Percentiles rank a stretch among this genome's conserved stretches.
These are phyloP conservation scores for Cladophialophora immunda DNA, from an alignment of 2,329 filamentous ascomycete species.

Conservation along the genomic window DNA sequence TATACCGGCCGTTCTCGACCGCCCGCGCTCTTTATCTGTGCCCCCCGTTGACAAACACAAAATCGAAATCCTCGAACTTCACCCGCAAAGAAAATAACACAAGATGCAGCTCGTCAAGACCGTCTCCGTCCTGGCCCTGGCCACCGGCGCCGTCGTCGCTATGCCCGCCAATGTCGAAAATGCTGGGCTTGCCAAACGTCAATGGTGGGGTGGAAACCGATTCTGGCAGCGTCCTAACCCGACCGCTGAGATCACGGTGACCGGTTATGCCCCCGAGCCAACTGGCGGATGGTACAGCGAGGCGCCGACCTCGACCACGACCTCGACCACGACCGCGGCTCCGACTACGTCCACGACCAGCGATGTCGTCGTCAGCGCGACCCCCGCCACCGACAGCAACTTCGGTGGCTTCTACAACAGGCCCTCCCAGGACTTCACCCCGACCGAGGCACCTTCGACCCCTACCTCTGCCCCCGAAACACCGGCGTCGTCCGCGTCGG, in stretches of 20 bases:
- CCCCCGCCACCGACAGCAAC: neutral
- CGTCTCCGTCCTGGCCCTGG: constrained; percentile 45
- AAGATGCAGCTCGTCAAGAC: constrained; percentile 38
- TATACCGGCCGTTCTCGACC: constrained; percentile 11
- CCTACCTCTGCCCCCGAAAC: constrained; percentile 53
- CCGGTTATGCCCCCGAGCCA: constrained; percentile 15
- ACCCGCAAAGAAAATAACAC: constrained; percentile 13
- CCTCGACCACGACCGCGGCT: constrained; percentile 13
- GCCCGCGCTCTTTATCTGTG: constrained; percentile 6
- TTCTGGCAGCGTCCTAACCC: constrained; percentile 28
- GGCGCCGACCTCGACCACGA: constrained; percentile 14
- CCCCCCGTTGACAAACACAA: constrained; percentile 1
- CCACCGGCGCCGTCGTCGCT: constrained; percentile 42
- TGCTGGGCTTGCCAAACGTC: constrained; percentile 22
- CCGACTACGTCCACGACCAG: neutral
- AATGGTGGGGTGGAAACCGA: constrained; percentile 27
- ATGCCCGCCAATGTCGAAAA: constrained; percentile 39
- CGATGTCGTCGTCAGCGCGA: neutral
- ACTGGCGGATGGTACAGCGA: constrained; percentile 7
- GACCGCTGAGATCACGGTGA: constrained; percentile 29
- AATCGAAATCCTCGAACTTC: neutral
- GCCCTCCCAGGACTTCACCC: neutral
- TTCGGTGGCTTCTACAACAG: constrained; percentile 3
- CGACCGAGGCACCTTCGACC: constrained; percentile 56
- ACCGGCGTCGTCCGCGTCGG: constrained; percentile 36